phyloP scores from a whole-genome alignment of 768 basidiomycete species.

The Coprinopsis strossmayeri region DNA sequence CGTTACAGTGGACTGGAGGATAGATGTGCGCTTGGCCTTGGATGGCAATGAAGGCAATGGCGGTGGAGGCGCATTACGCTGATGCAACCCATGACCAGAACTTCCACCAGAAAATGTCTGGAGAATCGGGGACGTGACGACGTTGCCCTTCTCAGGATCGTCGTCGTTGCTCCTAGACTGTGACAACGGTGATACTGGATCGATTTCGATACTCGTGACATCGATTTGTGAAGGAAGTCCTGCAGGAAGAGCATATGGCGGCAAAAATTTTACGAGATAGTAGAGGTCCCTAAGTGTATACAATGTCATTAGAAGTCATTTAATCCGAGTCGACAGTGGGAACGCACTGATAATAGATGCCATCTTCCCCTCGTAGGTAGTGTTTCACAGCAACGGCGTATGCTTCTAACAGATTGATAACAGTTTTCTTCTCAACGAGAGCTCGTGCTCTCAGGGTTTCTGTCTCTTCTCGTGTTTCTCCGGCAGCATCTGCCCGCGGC shows the following conservation, averaged over 20 bases:
- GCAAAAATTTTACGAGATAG: constrained; percentile 68
- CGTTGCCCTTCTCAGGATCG: constrained; percentile 2
- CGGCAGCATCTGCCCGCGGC: constrained; percentile 15
- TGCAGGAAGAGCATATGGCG: constrained; percentile 50
- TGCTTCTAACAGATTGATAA: constrained; percentile 61
- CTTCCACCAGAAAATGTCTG: no score
- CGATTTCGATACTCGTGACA: background rate
- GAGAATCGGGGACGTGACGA: background rate
- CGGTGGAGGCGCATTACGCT: background rate
- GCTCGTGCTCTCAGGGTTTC: constrained; percentile 36
- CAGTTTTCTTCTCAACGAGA: constrained; percentile 62
- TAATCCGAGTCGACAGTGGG: background rate
- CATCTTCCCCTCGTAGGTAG: constrained; percentile 57
- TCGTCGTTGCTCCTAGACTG: constrained; percentile 7
- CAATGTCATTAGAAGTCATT: background rate
- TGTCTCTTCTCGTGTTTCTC: constrained; percentile 12
- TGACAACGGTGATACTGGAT: constrained; percentile 11
- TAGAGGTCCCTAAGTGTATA: constrained; percentile 45
- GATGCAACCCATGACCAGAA: background rate
- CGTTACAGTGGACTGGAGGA: background rate
- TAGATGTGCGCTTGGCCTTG: constrained; percentile 6
- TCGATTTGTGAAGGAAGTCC: constrained; percentile 33
- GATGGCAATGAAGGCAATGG: background rate
- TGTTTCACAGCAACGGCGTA: constrained; percentile 64
- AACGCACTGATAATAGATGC: constrained; percentile 38